Percentiles rank a stretch among this genome's conserved stretches.
Conservation (phyloP, 2,329 filamentous ascomycete species). For the Claviceps sp. region DNA sequence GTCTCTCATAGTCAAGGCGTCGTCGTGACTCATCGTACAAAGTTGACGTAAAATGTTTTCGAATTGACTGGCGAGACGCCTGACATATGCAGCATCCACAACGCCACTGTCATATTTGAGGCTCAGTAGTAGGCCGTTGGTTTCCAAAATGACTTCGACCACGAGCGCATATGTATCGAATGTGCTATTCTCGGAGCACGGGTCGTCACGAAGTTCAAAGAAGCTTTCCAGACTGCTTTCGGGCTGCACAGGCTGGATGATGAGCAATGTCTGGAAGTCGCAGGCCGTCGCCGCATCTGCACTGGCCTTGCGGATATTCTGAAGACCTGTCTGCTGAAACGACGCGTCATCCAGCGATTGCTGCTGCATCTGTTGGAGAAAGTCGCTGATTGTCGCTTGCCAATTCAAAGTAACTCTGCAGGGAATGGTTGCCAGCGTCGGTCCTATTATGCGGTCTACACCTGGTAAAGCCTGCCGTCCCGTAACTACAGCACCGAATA, state of each 20-base stretch:
- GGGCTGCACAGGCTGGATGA: neutral
- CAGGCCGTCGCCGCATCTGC: neutral
- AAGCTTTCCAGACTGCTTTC: neutral
- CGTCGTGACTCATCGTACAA: too few relatives aligned
- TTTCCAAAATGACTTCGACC: too few relatives aligned
- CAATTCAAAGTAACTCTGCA: constrained; percentile 23
- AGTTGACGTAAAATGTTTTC: neutral
- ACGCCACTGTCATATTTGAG: too few relatives aligned
- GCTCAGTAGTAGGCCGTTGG: too few relatives aligned
- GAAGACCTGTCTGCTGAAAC: constrained; percentile 8
- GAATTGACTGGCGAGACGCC: neutral
- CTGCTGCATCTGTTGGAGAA: constrained; percentile 6
- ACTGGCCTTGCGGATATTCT: neutral
- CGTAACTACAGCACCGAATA: constrained; percentile 29
- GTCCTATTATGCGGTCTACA: constrained; percentile 11
- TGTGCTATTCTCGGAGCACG: too few relatives aligned
- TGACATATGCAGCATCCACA: too few relatives aligned
- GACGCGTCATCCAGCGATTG: constrained; percentile 8
- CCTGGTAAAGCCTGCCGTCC: constrained; percentile 18
- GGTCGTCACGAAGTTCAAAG: neutral
- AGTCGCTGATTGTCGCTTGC: constrained; percentile 3
- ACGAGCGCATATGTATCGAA: too few relatives aligned
- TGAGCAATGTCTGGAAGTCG: neutral
- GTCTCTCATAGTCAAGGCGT: neutral
- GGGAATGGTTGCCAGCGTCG: constrained; percentile 28